A percentile compares a stretch with the other conserved stretches of the same genome.
Evolutionary conservation across 371 early-diverging fungal genomes (phyloP).

Genomic region (Mortierella sp.): DNA sequence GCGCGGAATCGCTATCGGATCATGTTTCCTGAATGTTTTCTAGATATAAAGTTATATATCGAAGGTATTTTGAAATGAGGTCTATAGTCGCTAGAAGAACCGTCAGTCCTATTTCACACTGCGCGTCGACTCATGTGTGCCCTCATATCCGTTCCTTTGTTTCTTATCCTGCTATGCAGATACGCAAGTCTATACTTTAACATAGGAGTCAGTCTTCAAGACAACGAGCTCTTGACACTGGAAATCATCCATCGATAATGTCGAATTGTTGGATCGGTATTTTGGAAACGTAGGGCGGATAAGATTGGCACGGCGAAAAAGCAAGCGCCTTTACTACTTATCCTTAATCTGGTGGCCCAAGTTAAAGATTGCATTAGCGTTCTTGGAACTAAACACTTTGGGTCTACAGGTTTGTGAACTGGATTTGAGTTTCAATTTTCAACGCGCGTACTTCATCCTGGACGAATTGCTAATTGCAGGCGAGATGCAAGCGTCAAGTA

Average conservation of each 20-base stretch:
- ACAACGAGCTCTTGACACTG: conserved; percentile 93
- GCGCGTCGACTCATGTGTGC: too few species aligned
- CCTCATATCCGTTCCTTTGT: too few species aligned
- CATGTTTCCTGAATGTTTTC: too few species aligned
- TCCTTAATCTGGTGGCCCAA: too few species aligned
- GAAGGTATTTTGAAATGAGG: too few species aligned
- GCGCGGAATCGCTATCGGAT: too few species aligned
- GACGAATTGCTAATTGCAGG: conserved; percentile 89
- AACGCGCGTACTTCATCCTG: conserved; percentile 86
- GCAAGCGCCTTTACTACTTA: too few species aligned
- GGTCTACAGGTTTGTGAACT: conserved; percentile 83
- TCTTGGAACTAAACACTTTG: neutral
- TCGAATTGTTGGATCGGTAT: conserved; percentile 96
- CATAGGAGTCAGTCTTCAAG: conserved; percentile 89
- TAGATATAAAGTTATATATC: conserved; percentile 95
- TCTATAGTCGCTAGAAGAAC: too few species aligned
- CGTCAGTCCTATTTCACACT: too few species aligned
- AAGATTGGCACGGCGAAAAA: too few species aligned
- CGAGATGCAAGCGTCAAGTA: conserved; percentile 86
- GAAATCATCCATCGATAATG: conserved; percentile 98
- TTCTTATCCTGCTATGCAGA: too few species aligned
- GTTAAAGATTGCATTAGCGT: too few species aligned
- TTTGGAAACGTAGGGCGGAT: conserved; percentile 94
- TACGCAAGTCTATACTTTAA: conserved; percentile 97
- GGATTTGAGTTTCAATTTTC: conserved; percentile 69